phyloP scores from a whole-genome alignment of 352 stramenopile species.

The Phytophthora agathidicida region DNA sequence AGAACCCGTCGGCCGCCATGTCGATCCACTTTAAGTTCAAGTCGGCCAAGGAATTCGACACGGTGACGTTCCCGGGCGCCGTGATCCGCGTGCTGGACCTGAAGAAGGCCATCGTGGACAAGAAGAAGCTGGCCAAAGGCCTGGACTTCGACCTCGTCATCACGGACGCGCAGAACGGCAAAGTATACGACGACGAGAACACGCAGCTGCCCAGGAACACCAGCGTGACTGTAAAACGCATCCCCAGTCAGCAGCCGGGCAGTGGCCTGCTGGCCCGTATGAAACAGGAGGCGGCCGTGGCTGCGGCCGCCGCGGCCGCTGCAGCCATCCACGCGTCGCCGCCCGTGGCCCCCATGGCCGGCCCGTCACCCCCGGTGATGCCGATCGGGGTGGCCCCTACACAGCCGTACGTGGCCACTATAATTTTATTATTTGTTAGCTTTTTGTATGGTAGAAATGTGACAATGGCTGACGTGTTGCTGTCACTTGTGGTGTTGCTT shows the following conservation, averaged over 20 bases:
- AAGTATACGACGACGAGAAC: conserved; percentile 93
- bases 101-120: conserved; percentile 94
- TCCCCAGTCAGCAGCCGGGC: conserved; percentile 81
- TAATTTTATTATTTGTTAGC: conserved; percentile 5
- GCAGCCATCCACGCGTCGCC: conserved; percentile 42
- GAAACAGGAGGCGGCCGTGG: conserved; percentile 81
- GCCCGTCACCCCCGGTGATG: conserved; percentile 46
- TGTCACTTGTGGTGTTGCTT: conserved; percentile 1
- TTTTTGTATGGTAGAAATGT: conserved; percentile 9
- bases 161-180: conserved; percentile 92
- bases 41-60: conserved; percentile 90
- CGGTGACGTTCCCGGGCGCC: conserved; percentile 82
- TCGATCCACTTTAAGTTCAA: conserved; percentile 94
- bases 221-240: conserved; percentile 92
- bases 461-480: conserved; percentile 17
- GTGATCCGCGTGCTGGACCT: conserved; percentile 90
- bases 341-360: conserved; percentile 45
- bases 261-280: conserved; percentile 82
- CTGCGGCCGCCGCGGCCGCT: conserved; percentile 54
- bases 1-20: conserved; percentile 45
- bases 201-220: conserved; percentile 90
- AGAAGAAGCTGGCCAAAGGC: conserved; percentile 93
- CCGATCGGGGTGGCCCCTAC: conserved; percentile 27
- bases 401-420: conserved; percentile 47
- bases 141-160: conserved; percentile 93